These are phyloP conservation scores for Apiospora marii DNA, from an alignment of 2,329 filamentous ascomycete genomes.

Conservation along the genomic window DNA sequence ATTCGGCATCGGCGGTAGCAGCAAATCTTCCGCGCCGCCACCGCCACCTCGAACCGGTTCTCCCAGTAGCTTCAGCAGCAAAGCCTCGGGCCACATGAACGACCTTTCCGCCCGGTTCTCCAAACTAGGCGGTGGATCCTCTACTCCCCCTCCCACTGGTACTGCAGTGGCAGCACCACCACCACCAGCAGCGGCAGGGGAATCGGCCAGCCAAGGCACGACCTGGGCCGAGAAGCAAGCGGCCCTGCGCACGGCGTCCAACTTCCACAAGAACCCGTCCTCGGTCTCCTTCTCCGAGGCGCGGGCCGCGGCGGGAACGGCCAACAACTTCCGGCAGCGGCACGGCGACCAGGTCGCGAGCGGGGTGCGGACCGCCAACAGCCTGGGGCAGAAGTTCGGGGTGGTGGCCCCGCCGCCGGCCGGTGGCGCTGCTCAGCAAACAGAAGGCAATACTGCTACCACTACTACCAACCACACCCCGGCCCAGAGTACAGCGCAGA, in stretches of 20 bases:
- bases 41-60: slow-evolving; percentile 36
- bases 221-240: slow-evolving; percentile 64
- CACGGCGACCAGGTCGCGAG: slow-evolving; percentile 73
- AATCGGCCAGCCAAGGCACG: neutral
- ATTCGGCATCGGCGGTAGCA: slow-evolving; percentile 70
- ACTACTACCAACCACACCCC: neutral
- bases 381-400: slow-evolving; percentile 68
- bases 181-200: slow-evolving; percentile 22
- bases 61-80: slow-evolving; percentile 25
- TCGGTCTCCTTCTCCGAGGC: slow-evolving; percentile 68
- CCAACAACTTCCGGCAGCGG: slow-evolving; percentile 73
- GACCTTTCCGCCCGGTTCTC: slow-evolving; percentile 75
- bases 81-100: slow-evolving; percentile 57
- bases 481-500: neutral
- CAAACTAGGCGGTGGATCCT: slow-evolving; percentile 50
- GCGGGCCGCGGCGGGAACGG: slow-evolving; percentile 64
- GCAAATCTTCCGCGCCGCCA: slow-evolving; percentile 32
- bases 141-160: slow-evolving; percentile 29
- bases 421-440: neutral
- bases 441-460: neutral
- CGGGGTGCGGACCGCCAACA: slow-evolving; percentile 64
- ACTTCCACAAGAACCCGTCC: slow-evolving; percentile 67
- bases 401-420: neutral
- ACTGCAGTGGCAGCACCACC: slow-evolving; percentile 22
- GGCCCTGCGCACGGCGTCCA: slow-evolving; percentile 66